These are phyloP conservation scores for Phlegmacium glaucopus DNA, from an alignment of 768 basidiomycete genomes.

Conservation along the genomic window DNA sequence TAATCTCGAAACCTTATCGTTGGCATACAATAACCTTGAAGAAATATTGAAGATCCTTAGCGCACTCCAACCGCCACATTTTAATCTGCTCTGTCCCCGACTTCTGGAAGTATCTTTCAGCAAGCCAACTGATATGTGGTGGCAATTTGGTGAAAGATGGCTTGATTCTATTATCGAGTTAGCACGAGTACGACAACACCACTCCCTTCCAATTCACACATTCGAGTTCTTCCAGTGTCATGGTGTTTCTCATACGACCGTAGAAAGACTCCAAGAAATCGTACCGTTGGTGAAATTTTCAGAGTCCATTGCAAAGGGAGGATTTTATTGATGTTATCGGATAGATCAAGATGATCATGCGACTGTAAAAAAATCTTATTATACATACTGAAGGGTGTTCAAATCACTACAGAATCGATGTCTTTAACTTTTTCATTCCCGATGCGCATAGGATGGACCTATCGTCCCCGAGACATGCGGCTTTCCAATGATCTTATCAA, in stretches of 20 bases:
- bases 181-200: constrained; percentile 10
- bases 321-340: not conserved
- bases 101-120: constrained; percentile 28
- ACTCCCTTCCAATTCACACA: constrained; percentile 12
- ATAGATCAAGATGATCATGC: too few relatives aligned
- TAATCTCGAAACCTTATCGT: constrained; percentile 22
- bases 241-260: constrained; percentile 11
- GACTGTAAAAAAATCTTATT: too few relatives aligned
- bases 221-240: constrained; percentile 27
- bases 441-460: too few relatives aligned
- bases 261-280: constrained; percentile 4
- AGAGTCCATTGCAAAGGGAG: constrained; percentile 3
- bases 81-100: constrained; percentile 18
- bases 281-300: constrained; percentile 6
- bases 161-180: constrained; percentile 15
- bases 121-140: constrained; percentile 30
- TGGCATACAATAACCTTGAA: constrained; percentile 28
- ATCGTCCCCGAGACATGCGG: not conserved
- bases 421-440: too few relatives aligned
- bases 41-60: constrained; percentile 21
- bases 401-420: too few relatives aligned
- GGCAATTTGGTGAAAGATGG: constrained; percentile 30
- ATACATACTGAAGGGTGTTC: too few relatives aligned
- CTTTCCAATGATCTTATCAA: not conserved
- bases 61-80: not conserved